These are phyloP conservation scores for Helotiales sp. DNA, from an alignment of 2,329 filamentous ascomycete genomes.

Conservation along the genomic window DNA sequence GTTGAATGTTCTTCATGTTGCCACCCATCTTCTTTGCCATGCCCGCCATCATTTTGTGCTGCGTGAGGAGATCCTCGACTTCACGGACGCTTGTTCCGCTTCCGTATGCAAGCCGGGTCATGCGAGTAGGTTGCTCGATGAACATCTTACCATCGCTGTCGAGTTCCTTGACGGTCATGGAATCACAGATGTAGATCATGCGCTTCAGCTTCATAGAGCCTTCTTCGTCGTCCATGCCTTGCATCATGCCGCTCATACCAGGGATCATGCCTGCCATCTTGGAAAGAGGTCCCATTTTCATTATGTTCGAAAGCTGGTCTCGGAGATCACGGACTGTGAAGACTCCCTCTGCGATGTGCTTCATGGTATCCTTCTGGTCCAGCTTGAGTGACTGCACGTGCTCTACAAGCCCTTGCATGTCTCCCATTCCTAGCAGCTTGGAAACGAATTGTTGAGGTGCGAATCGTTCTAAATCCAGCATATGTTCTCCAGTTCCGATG, in stretches of 20 bases:
- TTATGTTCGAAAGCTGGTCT: conserved; percentile 95
- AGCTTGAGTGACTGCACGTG: conserved; percentile 95
- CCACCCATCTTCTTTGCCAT: conserved; percentile 99
- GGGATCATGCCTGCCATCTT: conserved; percentile 99
- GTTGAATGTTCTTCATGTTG: conserved; percentile 97
- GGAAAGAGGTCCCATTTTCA: conserved; percentile 98
- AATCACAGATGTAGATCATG: conserved; percentile 99
- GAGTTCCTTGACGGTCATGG: conserved; percentile 95
- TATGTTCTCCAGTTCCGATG: conserved; percentile 96
- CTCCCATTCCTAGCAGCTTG: conserved; percentile 95
- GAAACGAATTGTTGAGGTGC: conserved; percentile 91
- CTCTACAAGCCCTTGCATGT: conserved; percentile 93
- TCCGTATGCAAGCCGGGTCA: conserved; percentile 88
- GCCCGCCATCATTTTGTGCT: conserved; percentile 97
- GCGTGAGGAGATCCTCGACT: conserved; percentile 95
- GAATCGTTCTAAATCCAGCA: conserved; percentile 93
- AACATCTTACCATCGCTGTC: conserved; percentile 96
- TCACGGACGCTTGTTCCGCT: conserved; percentile 90
- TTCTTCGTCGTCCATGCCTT: conserved; percentile 96
- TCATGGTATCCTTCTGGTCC: conserved; percentile 98
- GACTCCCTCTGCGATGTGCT: conserved; percentile 95
- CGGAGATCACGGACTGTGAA: conserved; percentile 94
- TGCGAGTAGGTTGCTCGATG: conserved; percentile 86
- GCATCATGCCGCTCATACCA: conserved; percentile 90
- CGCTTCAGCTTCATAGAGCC: conserved; percentile 91